phyloP scores from a whole-genome alignment of 345 rosid species.

The Syzygium aromaticum region DNA sequence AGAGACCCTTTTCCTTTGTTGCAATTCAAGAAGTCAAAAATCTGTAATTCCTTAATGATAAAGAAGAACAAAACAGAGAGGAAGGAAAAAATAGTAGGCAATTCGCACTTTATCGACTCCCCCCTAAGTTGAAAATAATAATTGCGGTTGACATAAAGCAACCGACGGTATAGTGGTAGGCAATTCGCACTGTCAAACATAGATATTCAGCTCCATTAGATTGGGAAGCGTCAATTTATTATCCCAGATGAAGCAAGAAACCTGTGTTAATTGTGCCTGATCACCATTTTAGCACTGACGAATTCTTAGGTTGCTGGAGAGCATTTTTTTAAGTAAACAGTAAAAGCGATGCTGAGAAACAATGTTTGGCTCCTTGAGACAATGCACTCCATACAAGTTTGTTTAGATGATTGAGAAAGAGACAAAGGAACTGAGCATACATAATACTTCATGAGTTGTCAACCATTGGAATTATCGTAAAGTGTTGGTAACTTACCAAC shows the following conservation, averaged over 20 bases:
- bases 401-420: background rate
- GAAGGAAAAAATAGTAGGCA: background rate
- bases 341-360: background rate
- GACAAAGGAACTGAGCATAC: slow-evolving; percentile 33
- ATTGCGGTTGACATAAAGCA: background rate
- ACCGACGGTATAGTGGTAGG: background rate
- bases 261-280: background rate
- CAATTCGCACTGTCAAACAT: background rate
- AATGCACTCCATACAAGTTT: background rate
- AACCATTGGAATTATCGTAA: background rate
- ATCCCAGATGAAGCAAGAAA: background rate
- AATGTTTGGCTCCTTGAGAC: background rate
- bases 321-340: background rate
- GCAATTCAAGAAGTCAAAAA: background rate
- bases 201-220: background rate
- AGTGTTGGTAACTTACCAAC: background rate
- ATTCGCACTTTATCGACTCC: background rate
- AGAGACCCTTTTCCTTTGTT: background rate
- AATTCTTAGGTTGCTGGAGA: background rate
- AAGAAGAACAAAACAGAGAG: background rate
- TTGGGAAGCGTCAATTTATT: background rate
- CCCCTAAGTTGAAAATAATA: background rate
- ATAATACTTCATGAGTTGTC: slow-evolving; percentile 91
- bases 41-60: accelerated
- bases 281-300: background rate